These are phyloP conservation scores for Talaromyces borbonicus DNA, from an alignment of 495 filamentous ascomycete species.

Conservation along the genomic window DNA sequence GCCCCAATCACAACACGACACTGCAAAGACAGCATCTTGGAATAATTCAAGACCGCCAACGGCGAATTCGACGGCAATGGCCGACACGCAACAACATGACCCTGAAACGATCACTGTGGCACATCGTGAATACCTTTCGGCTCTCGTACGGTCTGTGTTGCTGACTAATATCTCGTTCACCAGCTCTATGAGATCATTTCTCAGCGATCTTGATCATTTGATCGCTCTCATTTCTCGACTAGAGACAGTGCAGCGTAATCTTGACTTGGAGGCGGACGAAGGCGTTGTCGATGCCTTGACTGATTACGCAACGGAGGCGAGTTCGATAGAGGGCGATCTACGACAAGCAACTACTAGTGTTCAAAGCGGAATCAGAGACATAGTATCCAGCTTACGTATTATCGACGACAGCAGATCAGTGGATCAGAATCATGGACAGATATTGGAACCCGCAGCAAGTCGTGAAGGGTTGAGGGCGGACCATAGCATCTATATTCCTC, in stretches of 20 bases:
- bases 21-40: neutral
- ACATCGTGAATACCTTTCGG: slow-evolving; percentile 63
- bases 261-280: slow-evolving; percentile 69
- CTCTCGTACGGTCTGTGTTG: slow-evolving; percentile 58
- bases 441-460: slow-evolving; percentile 19
- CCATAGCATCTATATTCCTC: slow-evolving; percentile 42
- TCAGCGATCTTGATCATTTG: slow-evolving; percentile 65
- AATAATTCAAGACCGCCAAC: neutral
- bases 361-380: slow-evolving; percentile 47
- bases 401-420: slow-evolving; percentile 44
- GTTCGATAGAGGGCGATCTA: slow-evolving; percentile 50
- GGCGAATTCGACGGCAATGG: neutral
- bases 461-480: slow-evolving; percentile 9
- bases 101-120: slow-evolving; percentile 74
- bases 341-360: slow-evolving; percentile 22
- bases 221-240: slow-evolving; percentile 64
- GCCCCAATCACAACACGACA: slow-evolving; percentile 25
- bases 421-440: slow-evolving; percentile 33
- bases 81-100: slow-evolving; percentile 47
- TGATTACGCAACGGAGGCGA: slow-evolving; percentile 59
- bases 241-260: slow-evolving; percentile 57
- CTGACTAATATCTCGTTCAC: slow-evolving; percentile 63
- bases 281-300: slow-evolving; percentile 65
- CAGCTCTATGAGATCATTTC: slow-evolving; percentile 54
- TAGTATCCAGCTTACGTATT: slow-evolving; percentile 49